Conservation (phyloP, 495 filamentous ascomycete genomes). For the Platismatia glauca region DNA sequence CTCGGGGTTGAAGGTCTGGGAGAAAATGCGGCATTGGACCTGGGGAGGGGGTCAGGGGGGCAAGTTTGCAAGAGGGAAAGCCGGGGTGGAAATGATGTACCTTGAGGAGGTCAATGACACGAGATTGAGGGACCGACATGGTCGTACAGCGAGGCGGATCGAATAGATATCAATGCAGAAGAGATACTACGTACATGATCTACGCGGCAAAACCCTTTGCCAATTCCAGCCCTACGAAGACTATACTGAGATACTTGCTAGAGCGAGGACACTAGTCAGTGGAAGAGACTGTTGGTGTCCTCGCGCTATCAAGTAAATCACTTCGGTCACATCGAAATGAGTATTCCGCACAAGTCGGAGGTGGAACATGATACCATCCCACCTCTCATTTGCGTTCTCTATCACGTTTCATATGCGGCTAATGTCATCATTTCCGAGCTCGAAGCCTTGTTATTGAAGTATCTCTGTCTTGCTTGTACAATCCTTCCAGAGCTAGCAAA, state of each 20-base stretch:
- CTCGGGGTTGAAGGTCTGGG: slow-evolving; percentile 79
- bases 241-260: too few relatives aligned
- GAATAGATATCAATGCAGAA: not conserved
- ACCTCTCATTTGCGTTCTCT: not conserved
- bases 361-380: not conserved
- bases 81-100: slow-evolving; percentile 32
- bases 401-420: not conserved
- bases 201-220: too few relatives aligned
- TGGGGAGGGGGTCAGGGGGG: slow-evolving; percentile 27
- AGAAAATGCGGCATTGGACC: slow-evolving; percentile 88
- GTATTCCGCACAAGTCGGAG: not conserved
- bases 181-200: not conserved
- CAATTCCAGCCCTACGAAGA: too few relatives aligned
- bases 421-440: not conserved
- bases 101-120: slow-evolving; percentile 72
- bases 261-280: too few relatives aligned
- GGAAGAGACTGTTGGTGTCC: too few relatives aligned
- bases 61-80: not conserved
- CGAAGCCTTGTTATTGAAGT: not conserved
- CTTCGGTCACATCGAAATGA: too few relatives aligned
- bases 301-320: too few relatives aligned
- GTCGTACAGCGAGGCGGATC: not conserved
- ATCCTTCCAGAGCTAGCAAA: not conserved
- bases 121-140: slow-evolving; percentile 65
- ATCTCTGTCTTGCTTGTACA: not conserved